Base-by-base conservation (phyloP, 768 basidiomycete species). In the Russula emetica region DNA sequence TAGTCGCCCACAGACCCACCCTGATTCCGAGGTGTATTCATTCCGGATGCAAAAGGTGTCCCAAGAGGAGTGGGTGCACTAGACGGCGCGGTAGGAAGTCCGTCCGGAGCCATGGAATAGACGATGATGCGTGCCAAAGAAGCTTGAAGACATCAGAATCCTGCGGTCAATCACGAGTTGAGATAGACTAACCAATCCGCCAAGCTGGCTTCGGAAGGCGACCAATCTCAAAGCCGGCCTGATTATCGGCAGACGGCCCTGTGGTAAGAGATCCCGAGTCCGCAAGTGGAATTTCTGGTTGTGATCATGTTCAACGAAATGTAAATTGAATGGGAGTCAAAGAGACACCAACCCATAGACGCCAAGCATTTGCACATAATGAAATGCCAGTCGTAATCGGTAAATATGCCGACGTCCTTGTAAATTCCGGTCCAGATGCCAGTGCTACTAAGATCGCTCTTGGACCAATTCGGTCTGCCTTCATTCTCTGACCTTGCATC, bases 321-420 rank as follows among this genome's bases (percentile, higher is more conserved):
- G 50, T 54, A 20, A 55, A 59, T 49, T 24, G 20, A 44, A 60
- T 10, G 36, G 40, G 51, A 20, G 51, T 28, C 13, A 36, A 38
- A 5, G 20, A 54, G 44, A 50, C 44, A 72, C 85, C 66, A 74
- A 88, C 87, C 86, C 88, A 92, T 89, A 5, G 87, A 88, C 9
- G 85, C 82, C 60, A 96, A 78, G 71, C 90, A 91, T 77, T 93
- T 94, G 71, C 87, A 89, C 90, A 95, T 94, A 68, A 96, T 76
- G 63, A 87, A 81, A 68, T 85, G 83, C 85, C 91, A 95, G 71
- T 95, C 87, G 69, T 86, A 81, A 66, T 92, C 86, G 52, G 85
- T 85, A 73, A 88, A 91, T 56, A 96, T 82, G 24, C 94, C 94
- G 32, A 95, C 86, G 72, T 82, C 81, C 66, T 78, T 79, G 70